Conservation (phyloP, 2,329 filamentous ascomycete genomes). For the Fusarium sambucinum region DNA sequence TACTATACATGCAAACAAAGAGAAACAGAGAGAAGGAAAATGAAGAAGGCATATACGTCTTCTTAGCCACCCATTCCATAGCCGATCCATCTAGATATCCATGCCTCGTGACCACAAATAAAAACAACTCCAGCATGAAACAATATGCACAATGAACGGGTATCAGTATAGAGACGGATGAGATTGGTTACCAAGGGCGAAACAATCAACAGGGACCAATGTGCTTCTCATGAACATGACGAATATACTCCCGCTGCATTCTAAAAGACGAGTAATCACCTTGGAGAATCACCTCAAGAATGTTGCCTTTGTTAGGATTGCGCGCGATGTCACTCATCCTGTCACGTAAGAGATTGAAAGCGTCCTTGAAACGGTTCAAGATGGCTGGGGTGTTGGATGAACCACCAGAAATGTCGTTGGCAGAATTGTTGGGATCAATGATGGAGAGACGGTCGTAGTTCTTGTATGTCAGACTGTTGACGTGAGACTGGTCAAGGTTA, state of each 20-base stretch:
- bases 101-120: slow-evolving; percentile 30
- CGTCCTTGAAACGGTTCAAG: slow-evolving; percentile 75
- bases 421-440: slow-evolving; percentile 86
- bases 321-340: slow-evolving; percentile 67
- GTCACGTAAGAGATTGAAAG: slow-evolving; percentile 67
- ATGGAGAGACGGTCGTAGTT: slow-evolving; percentile 81
- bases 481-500: slow-evolving; percentile 55
- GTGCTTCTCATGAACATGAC: slow-evolving; percentile 61
- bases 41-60: neutral
- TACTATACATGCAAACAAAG: slow-evolving; percentile 37
- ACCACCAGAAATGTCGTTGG: slow-evolving; percentile 92
- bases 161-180: slow-evolving; percentile 9
- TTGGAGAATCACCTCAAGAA: slow-evolving; percentile 78
- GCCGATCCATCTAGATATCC: slow-evolving; percentile 24
- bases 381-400: slow-evolving; percentile 78
- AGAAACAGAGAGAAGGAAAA: slow-evolving; percentile 14
- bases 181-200: neutral
- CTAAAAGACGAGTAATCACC: slow-evolving; percentile 84
- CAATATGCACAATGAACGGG: slow-evolving; percentile 19
- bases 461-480: slow-evolving; percentile 64
- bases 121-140: slow-evolving; percentile 35
- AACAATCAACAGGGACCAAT: slow-evolving; percentile 51
- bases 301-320: slow-evolving; percentile 50
- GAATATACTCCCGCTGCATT: slow-evolving; percentile 74
- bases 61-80: slow-evolving; percentile 10